Evolutionary conservation across 768 basidiomycete genomes (phyloP), one percentile per base, ranked within the genome.

Genomic region (Termitomyces sp.): DNA sequence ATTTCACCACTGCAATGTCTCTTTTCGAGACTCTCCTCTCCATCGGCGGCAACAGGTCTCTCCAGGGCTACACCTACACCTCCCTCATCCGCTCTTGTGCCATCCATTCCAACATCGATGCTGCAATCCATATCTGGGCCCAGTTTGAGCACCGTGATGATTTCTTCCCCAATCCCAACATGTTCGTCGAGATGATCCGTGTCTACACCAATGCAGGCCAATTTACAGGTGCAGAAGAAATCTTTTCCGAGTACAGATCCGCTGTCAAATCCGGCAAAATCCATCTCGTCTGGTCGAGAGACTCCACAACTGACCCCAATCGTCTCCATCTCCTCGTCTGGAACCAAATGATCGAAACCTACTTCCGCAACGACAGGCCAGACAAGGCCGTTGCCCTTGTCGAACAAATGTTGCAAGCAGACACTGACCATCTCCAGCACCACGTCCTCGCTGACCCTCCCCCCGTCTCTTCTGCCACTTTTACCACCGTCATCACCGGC

Each of bases 341-440:
- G 83, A 89, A 90, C 62, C 75, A 80, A 64, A 91, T 92, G 86
- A 83, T 94, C 36, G 77, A 84, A 49, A 79, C 85, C 0, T 87
- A 90, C 69, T 87, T 94, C 75, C 77, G 75, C 40, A 79, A 75
- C 40, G 84, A 84, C 1, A 71, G 83, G 52, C 78, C 87, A 0
- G 83, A 82, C 22, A 80, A 79, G 46, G 92, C 85, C 9, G 65
- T 93, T 10, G 81, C 69, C 24, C 69, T 94, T 2, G 72, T 94
- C 43, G 84, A 88, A 56, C 71, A 78, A 60, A 92, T 94, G 88
- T 73, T 93, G 69, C 18, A 42, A 9, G n/a, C 40, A 4, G 9
- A 42, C n/a, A 76, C 81, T 56, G 73, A 80, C 1, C 56, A 70
- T 8, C 63, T 75, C 0, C 72, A 75, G 8, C 58, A 64, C 1